A percentile compares a stretch with the other conserved stretches of the same genome.
These are phyloP conservation scores for Metarhizium guizhouense DNA, from an alignment of 2,329 filamentous ascomycete genomes.

Conservation along the genomic window DNA sequence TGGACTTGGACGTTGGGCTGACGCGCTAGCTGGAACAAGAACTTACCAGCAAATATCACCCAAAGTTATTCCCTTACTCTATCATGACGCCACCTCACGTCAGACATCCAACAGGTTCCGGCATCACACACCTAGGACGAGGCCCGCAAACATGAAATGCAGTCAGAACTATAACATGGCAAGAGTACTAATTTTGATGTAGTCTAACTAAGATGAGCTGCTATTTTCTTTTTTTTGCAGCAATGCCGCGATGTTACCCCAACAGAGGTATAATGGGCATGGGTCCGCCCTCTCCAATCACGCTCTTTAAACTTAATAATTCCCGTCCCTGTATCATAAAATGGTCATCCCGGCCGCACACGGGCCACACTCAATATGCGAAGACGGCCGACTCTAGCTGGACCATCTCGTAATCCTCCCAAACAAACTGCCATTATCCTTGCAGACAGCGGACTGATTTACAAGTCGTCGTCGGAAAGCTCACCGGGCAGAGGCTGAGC, in stretches of 20 bases:
- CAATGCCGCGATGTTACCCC: constrained; percentile 22
- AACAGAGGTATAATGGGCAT: constrained; percentile 20
- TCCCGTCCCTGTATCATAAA: constrained; percentile 25
- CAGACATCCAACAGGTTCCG: too few species aligned
- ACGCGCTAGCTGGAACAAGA: too few species aligned
- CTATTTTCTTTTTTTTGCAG: constrained; percentile 16
- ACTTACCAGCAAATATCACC: too few species aligned
- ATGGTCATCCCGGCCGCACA: constrained; percentile 27
- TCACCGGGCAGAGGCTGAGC: constrained; percentile 85
- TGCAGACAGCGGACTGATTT: constrained; percentile 26
- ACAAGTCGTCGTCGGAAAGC: constrained; percentile 68
- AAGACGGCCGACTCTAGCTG: constrained; percentile 12
- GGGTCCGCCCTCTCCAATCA: constrained; percentile 23
- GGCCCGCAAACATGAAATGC: not conserved
- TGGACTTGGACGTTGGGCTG: too few species aligned
- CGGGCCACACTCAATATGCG: constrained; percentile 17
- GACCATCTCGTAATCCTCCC: constrained; percentile 16
- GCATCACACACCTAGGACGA: not conserved
- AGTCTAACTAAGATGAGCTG: constrained; percentile 28
- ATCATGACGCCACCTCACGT: too few species aligned
- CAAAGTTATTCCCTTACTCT: too few species aligned
- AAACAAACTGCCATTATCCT: not conserved
- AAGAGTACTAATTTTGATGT: constrained; percentile 18
- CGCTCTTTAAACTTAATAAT: constrained; percentile 25
- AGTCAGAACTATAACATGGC: constrained; percentile 8